Evolutionary conservation across 2,329 filamentous ascomycete species (phyloP), one percentile per base, ranked within the genome.

Genomic region (Pseudofabraea citricarpa): DNA sequence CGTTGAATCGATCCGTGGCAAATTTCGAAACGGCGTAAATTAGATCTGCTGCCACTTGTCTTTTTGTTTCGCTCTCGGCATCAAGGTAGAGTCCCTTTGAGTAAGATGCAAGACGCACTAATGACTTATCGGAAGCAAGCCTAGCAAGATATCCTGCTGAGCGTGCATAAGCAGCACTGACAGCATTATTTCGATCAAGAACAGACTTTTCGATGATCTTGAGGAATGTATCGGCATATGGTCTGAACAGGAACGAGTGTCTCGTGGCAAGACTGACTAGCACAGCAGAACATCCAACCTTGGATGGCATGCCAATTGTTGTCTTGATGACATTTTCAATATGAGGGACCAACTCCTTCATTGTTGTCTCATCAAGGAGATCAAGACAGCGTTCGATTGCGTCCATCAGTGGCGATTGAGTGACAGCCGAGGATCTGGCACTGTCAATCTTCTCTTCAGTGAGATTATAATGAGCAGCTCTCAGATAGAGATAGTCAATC

Each of bases 361-460:
- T 91, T n/a, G 85, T 83, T 4, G 73, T 68, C 6, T 81, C 82
- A 58, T 97, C 89, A 2, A 94, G 74, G 41, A 87, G 81, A 47
- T 95, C 89, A 23, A 98, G 77, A 57, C 87, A 89, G 51, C 90
- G 80, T 55, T 95, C 88, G 44, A 97, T 89, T 1, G 90, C 90
- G 62, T 96, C 90, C 57, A 90, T 94, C 51, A 98, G 82, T 0
- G 93, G 91, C 13, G 89, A 95, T 41, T 80, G 81, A 21, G 89
- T 86, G 22, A 96, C 88, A 61, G 83, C 86, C 29, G 79, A 83
- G 12, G 93, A 81, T 43, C 93, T 78, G 64, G 90, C 77, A 60
- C 89, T 90, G 64, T 98, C 93, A 43, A 98, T 89, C 57, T 91
- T 83, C 53, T 95, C 89, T 36, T 89, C 83, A 1, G 86, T 94